Evolutionary conservation across 2,329 filamentous ascomycete species (phyloP).

Genomic region (Pyrenophora tritici-repentis): DNA sequence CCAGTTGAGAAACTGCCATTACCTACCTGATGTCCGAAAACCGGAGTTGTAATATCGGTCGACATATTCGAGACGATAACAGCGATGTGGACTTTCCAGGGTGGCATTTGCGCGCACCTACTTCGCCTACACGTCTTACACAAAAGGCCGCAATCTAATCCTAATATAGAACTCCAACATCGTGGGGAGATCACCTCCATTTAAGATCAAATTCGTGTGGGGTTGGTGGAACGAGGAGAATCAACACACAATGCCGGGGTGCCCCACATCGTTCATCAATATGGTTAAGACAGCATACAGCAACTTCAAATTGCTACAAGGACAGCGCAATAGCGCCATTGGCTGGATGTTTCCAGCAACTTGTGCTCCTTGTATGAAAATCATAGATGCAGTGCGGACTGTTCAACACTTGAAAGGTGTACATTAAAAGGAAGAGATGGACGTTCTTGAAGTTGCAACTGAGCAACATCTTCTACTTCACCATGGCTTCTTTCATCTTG

Average conservation of each 20-base stretch:
- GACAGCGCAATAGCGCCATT: background rate
- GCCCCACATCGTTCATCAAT: conserved; percentile 20
- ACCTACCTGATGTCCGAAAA: conserved; percentile 15
- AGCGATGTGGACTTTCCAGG: too few relatives aligned
- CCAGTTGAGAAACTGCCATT: conserved; percentile 15
- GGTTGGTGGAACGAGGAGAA: background rate
- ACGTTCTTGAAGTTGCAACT: too few relatives aligned
- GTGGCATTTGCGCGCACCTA: too few relatives aligned
- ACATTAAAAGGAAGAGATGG: too few relatives aligned
- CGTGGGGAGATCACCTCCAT: too few relatives aligned
- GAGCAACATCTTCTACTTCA: background rate
- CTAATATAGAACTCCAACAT: too few relatives aligned
- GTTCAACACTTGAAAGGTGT: too few relatives aligned
- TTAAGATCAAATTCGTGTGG: conserved; percentile 1
- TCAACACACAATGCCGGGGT: conserved; percentile 9
- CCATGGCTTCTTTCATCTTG: background rate
- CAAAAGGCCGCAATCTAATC: too few relatives aligned
- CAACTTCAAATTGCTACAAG: conserved; percentile 1
- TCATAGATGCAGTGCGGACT: too few relatives aligned
- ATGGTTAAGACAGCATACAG: background rate
- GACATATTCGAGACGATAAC: too few relatives aligned
- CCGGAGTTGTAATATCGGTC: conserved; percentile 12
- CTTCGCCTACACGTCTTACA: too few relatives aligned
- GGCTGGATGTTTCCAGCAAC: background rate
- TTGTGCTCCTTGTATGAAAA: too few relatives aligned